Evolutionary conservation across 2,329 filamentous ascomycete species (phyloP), one percentile per base, ranked within the genome.

Genomic region (Colletotrichum graminicola): DNA sequence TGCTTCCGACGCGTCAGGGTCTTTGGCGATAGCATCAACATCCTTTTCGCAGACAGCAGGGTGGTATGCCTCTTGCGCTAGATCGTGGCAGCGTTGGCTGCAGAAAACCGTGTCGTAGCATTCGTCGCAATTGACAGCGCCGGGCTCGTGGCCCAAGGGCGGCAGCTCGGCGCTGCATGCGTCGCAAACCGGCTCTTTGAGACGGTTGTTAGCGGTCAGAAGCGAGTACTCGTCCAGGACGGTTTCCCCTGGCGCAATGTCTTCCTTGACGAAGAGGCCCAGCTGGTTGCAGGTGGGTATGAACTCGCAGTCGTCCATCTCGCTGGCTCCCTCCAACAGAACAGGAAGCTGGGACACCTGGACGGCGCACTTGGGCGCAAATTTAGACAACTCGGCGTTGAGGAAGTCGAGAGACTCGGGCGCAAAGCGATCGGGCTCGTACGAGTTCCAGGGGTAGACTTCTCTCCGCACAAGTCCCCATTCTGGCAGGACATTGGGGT

Each of bases 181-280:
- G 80, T 98, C 95, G 80, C 95, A 98, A 39, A 95, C 88, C 5
- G 92, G 87, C 73, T 97, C 94, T 78, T 97, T 94, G 16, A 96
- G 88, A 39, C 94, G 91, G 78, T 96, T 96, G 76, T 95, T 96
- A 56, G 94, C 95, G 2, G 95, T 97, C 51, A 99, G 84, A 10
- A 97, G 87, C 11, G 94, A 96, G 72, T 92, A 93, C 78, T 99
- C 96, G 59, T 89, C 85, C 39, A 99, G 87, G 2, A 98, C 90
- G 7, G 87, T 85, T 79, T 97, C 93, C 12, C 93, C 93, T 0
- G 94, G 89, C 0, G 85, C 82, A 47, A 98, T 93, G 74, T 97
- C 91, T 74, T 93, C 88, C 76, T 90, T 93, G 10, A 95, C 95
- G 79, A 98, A 98, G 4, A 99, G 87, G 5, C 96, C 96, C 0